These are phyloP conservation scores for Santalum album DNA, from an alignment of 164 flowering plant genomes.

Conservation along the genomic window DNA sequence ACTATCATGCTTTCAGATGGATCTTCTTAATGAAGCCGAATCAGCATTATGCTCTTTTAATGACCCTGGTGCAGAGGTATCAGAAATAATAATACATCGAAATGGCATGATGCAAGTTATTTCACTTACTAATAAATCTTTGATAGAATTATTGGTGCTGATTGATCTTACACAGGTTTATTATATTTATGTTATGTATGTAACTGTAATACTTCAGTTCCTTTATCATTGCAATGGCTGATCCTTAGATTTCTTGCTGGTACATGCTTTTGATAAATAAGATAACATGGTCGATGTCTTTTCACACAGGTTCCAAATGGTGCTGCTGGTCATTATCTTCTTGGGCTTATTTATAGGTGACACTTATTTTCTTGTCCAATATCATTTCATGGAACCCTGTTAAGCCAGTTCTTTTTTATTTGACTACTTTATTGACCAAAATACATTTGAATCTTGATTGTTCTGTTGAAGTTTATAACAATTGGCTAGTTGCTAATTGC, in stretches of 20 bases:
- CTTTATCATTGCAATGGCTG: neutral
- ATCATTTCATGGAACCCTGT: too few relatives aligned
- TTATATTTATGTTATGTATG: too few relatives aligned
- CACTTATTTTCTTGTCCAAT: too few relatives aligned
- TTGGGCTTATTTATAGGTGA: constrained; percentile 92
- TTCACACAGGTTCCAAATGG: constrained; percentile 87
- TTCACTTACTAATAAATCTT: too few relatives aligned
- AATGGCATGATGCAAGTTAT: neutral
- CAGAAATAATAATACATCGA: neutral
- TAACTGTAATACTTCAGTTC: too few relatives aligned
- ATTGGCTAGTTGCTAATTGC: too few relatives aligned
- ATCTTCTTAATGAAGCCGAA: constrained; percentile 90
- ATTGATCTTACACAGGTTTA: too few relatives aligned
- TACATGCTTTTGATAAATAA: constrained; percentile 1
- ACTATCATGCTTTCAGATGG: constrained; percentile 91
- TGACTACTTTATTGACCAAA: too few relatives aligned
- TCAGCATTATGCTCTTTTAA: constrained; percentile 56
- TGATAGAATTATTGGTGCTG: too few relatives aligned
- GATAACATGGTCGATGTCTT: constrained; percentile 5
- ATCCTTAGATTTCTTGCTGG: neutral
- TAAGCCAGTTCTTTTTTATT: too few relatives aligned
- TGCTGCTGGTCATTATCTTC: constrained; percentile 98
- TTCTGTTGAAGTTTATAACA: too few relatives aligned
- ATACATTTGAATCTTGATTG: too few relatives aligned
- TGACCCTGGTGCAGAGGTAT: constrained; percentile 78